Evolutionary conservation across 176 grass and related monocot species (phyloP), one percentile per base, ranked within the genome.

Genomic region (Triticum turgidum): DNA sequence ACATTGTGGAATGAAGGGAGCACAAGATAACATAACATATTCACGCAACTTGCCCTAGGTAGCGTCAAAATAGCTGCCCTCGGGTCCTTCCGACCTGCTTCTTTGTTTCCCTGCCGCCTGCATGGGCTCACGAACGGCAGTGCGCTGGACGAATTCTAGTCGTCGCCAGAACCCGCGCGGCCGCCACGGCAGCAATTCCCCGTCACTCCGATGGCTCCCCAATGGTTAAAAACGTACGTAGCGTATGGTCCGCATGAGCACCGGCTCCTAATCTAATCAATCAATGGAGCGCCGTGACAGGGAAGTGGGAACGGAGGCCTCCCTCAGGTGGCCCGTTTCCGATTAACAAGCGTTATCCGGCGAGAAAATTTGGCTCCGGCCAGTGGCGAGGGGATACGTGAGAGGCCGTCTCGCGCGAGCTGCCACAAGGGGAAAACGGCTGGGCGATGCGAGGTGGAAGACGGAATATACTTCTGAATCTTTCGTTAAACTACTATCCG

Each of bases 391-490:
- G 52, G 70, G 86, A 77, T 82, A 64, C 82, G 86, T 91, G 77
- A 81, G 25, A 30, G 35, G 15, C 32, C 17, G 24, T 72, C 56
- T 44, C 30, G 61, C 12, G 34, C 9, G 44, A 76, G 56, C 68
- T 86, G 69, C 77, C 86, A 38, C 51, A 85, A 81, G 20, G 18
- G 77, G 86, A 77, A 88, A 88, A 38, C 76, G 18, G 80, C 56
- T 66, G 77, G 21, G 37, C 62, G 20, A 34, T 24, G 17, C 15
- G 52, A 75, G 35, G 18, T 33, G 45, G 73, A 32, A 1, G 25
- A 10, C 20, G 70, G 69, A 85, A 88, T 91, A 88, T 91, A 64
- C 82, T 37, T 20, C 15, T 37, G 77, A 32, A 77, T 85, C 89
- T 69, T 38, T 54, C 33, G 85, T 47, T 84, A 80, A 76, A 91